Evolutionary conservation across 441 rosid genomes (phyloP).

Genomic region (Erodium texanum): DNA sequence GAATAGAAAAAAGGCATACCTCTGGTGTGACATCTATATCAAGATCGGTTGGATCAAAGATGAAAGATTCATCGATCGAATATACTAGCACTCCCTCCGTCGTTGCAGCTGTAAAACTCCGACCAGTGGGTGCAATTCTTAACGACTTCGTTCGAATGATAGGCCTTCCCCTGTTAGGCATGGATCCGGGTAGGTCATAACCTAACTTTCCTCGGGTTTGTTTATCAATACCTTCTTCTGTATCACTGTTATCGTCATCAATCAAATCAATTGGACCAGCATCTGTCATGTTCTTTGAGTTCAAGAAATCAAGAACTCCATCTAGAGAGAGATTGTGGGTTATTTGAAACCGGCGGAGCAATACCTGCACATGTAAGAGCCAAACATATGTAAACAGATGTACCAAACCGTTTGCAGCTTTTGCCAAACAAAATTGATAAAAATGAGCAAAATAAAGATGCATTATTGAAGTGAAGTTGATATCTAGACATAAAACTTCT

Average conservation of each 20-base stretch:
- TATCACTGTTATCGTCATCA: slow-evolving; percentile 73
- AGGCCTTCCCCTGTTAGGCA: slow-evolving; percentile 75
- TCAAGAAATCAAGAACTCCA: slow-evolving; percentile 85
- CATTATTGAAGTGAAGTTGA: too few species aligned
- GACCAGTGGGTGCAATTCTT: slow-evolving; percentile 85
- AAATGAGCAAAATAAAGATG: neutral
- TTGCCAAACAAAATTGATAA: neutral
- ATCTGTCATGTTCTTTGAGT: slow-evolving; percentile 92
- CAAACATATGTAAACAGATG: neutral
- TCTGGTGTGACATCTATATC: slow-evolving; percentile 96
- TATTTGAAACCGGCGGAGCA: slow-evolving; percentile 76
- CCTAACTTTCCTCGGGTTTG: slow-evolving; percentile 68
- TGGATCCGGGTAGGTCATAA: slow-evolving; percentile 80
- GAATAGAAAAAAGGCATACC: slow-evolving; percentile 34
- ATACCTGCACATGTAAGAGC: slow-evolving; percentile 39
- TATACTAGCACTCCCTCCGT: slow-evolving; percentile 89
- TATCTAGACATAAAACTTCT: neutral
- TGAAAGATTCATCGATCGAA: slow-evolving; percentile 82
- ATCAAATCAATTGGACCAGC: slow-evolving; percentile 92
- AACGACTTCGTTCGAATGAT: slow-evolving; percentile 67
- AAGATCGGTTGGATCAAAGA: slow-evolving; percentile 94
- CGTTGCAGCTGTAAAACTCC: slow-evolving; percentile 84
- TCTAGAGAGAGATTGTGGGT: slow-evolving; percentile 78
- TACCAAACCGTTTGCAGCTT: neutral
- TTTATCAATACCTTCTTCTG: slow-evolving; percentile 74